Evolutionary conservation across 2,329 filamentous ascomycete genomes (phyloP), one percentile per base, ranked within the genome.

Genomic region (Tolypocladium ophioglossoides): DNA sequence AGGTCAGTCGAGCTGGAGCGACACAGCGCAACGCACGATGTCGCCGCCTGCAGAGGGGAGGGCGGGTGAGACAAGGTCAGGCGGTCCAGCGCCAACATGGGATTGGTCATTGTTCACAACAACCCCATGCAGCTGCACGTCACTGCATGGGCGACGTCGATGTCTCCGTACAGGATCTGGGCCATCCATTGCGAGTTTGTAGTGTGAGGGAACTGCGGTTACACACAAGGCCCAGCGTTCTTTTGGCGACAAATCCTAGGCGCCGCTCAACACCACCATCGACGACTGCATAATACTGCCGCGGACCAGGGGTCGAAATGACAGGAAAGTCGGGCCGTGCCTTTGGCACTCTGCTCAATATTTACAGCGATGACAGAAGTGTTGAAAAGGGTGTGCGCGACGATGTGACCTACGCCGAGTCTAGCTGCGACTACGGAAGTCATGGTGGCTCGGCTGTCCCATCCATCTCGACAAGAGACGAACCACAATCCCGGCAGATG

Each of bases 11-110:
- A 24, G 20, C 40, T 41, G 20, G 7, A 24, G 40, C 20, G 35
- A 37, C 35, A 37, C 14, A 8, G 22, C 12, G 40, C 20, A 22
- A 16, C 40, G 10, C 20, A 16, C 40, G 40, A 14, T 8, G 40
- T 41, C 20, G 40, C 40, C 40, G 18, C 30, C n/a, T 37, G 16
- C n/a, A 22, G 20, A n/a, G 22, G 47, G 37, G 37, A 34, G 44
- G 46, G 52, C 37, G 27, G 50, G 46, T 55, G 44, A 55, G 54
- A 55, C 54, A 52, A 49, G 54, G 54, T 55, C 54, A 55, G 35
- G 54, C 50, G 54, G 35, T 48, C 41, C 27, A 34, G n/a, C 20
- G 20, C 40, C 24, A 22, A 16, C 30, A 34, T 44, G 49, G 41
- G 53, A 54, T 54, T 54, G 50, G 53, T 24, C 24, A 27, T n/a